Evolutionary conservation across 2,329 filamentous ascomycete species (phyloP).

Genomic region (Colletotrichum phormii): DNA sequence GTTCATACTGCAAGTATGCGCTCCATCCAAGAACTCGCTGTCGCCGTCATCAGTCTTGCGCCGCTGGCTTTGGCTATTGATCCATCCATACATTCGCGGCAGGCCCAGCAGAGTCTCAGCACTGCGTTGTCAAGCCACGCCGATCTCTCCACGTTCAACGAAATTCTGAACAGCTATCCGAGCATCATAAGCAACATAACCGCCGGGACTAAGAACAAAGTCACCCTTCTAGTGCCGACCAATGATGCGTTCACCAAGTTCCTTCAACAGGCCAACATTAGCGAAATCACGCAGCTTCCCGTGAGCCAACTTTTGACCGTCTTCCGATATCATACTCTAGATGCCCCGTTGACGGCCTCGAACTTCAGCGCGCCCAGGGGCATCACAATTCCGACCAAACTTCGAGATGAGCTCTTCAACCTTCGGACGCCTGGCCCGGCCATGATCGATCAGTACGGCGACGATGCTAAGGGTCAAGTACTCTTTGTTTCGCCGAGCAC

Average conservation of each 20-base stretch:
- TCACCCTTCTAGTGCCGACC: constrained; percentile 34
- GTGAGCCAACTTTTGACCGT: constrained; percentile 50
- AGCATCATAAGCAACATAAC: constrained; percentile 9
- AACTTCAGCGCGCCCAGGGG: constrained; percentile 37
- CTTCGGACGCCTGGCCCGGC: constrained; percentile 35
- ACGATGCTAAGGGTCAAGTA: constrained; percentile 38
- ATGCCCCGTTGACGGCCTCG: constrained; percentile 28
- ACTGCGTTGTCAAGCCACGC: constrained; percentile 8
- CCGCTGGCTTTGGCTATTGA: not conserved
- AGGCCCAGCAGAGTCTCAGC: constrained; percentile 18
- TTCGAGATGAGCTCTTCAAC: constrained; percentile 38
- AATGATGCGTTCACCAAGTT: constrained; percentile 25
- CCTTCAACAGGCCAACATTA: constrained; percentile 19
- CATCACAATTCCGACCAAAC: constrained; percentile 39
- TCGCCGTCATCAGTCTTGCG: not conserved
- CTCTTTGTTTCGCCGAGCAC: constrained; percentile 33
- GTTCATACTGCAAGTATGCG: not conserved
- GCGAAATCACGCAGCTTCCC: constrained; percentile 47
- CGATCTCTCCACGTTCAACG: constrained; percentile 29
- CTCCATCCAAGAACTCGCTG: not conserved
- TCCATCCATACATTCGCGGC: not conserved
- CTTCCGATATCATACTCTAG: constrained; percentile 46
- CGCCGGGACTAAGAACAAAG: not conserved
- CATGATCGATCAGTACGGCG: constrained; percentile 33
- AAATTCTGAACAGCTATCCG: constrained; percentile 16